Evolutionary conservation across 225 moss, liverwort and hornwort genomes (phyloP).

Genomic region (Takakia lepidozioides): DNA sequence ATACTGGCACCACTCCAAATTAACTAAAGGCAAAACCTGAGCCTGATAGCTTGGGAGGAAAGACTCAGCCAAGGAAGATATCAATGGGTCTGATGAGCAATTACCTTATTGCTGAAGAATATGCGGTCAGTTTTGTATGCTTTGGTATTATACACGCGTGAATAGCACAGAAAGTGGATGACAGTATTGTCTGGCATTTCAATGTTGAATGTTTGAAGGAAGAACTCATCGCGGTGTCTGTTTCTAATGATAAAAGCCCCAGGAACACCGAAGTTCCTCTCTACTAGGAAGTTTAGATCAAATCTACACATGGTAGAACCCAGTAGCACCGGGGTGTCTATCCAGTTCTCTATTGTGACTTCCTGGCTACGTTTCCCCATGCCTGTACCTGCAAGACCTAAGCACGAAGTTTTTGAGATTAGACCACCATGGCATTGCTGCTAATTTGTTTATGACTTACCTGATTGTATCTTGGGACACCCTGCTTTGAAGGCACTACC

Average conservation of each 20-base stretch:
- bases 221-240: slow-evolving; percentile 60
- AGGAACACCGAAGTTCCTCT: slow-evolving; percentile 46
- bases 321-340: slow-evolving; percentile 7
- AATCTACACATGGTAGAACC: slow-evolving; percentile 16
- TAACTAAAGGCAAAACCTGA: neutral
- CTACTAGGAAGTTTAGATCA: slow-evolving; percentile 39
- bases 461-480: too few relatives aligned
- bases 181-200: slow-evolving; percentile 13
- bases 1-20: too few relatives aligned
- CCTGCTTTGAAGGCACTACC: too few relatives aligned
- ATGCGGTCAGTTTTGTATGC: slow-evolving; percentile 29
- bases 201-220: slow-evolving; percentile 47
- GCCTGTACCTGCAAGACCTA: slow-evolving; percentile 27
- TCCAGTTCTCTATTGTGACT: slow-evolving; percentile 37
- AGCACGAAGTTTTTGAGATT: too few relatives aligned
- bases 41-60: neutral
- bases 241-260: slow-evolving; percentile 51
- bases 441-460: too few relatives aligned
- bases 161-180: slow-evolving; percentile 53
- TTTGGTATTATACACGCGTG: slow-evolving; percentile 49
- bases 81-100: neutral
- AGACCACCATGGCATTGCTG: too few relatives aligned
- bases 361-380: slow-evolving; percentile 20
- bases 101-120: slow-evolving; percentile 59
- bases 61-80: neutral